phyloP scores from a whole-genome alignment of 371 early-diverging fungal genomes.

The Batkoa obscura region DNA sequence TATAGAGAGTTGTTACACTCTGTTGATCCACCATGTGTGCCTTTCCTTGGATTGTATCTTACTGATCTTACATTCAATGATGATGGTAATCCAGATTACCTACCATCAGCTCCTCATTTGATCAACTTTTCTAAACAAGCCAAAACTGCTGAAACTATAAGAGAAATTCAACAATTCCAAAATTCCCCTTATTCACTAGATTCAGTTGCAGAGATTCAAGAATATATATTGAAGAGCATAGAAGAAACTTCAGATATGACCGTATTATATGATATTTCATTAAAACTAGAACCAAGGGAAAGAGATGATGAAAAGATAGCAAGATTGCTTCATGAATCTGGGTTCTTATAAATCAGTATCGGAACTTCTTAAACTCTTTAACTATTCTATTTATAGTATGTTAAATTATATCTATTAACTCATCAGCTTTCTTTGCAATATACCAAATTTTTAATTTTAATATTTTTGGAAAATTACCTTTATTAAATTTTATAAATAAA shows the following conservation, averaged over 20 bases:
- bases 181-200: constrained; percentile 53
- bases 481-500: too few relatives aligned
- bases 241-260: constrained; percentile 17
- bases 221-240: constrained; percentile 33
- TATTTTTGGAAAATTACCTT: too few relatives aligned
- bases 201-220: constrained; percentile 61
- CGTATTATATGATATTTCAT: constrained; percentile 43
- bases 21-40: constrained; percentile 77
- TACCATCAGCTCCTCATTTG: constrained; percentile 29
- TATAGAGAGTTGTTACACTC: constrained; percentile 69
- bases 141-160: constrained; percentile 74
- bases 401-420: too few relatives aligned
- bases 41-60: constrained; percentile 70
- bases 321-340: constrained; percentile 63
- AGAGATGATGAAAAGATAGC: constrained; percentile 80
- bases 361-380: too few relatives aligned
- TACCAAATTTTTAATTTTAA: too few relatives aligned
- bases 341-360: constrained; percentile 40
- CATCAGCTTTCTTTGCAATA: too few relatives aligned
- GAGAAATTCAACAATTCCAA: constrained; percentile 81
- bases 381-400: too few relatives aligned
- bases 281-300: constrained; percentile 69
- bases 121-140: constrained; percentile 82
- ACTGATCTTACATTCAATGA: constrained; percentile 87
- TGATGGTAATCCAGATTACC: constrained; percentile 57